Evolutionary conservation across 345 rosid species (phyloP).

Genomic region (Anacardium occidentale): DNA sequence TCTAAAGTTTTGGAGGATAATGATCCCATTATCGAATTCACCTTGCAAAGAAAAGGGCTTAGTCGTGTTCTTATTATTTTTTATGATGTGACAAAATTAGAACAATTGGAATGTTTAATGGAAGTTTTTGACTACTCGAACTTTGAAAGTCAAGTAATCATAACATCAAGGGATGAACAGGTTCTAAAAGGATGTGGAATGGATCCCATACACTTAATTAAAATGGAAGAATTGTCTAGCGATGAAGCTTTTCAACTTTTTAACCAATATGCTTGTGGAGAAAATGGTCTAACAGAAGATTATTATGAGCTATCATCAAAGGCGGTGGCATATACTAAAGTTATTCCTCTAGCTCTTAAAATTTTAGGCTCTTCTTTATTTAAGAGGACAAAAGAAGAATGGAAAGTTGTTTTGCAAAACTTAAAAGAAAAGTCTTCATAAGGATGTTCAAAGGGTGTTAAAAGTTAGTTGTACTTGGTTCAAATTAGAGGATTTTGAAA

Average conservation of each 20-base stretch:
- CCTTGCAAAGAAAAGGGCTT: not conserved
- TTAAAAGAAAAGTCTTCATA: not conserved
- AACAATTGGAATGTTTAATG: not conserved
- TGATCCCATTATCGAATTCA: not conserved
- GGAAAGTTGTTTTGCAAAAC: not conserved
- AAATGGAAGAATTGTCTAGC: not conserved
- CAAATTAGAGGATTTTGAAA: no score
- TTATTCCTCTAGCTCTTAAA: not conserved
- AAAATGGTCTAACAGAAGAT: not conserved
- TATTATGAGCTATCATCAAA: not conserved
- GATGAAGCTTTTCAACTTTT: constrained; percentile 18
- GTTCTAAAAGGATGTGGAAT: not conserved
- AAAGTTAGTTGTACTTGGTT: not conserved
- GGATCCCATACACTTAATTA: not conserved
- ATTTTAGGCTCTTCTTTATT: not conserved
- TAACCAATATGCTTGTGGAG: constrained; percentile 9
- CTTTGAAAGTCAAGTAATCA: constrained; percentile 14
- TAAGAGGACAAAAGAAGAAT: not conserved
- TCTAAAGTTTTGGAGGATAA: constrained; percentile 18
- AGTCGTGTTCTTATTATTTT: constrained; percentile 14
- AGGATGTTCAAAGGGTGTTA: not conserved
- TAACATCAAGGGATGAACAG: constrained; percentile 21
- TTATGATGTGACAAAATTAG: constrained; percentile 15
- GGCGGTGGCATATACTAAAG: not conserved
- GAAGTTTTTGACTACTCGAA: not conserved